Evolutionary conservation across 140 eudicot species (phyloP).

Genomic region (Eryngium alpinum): DNA sequence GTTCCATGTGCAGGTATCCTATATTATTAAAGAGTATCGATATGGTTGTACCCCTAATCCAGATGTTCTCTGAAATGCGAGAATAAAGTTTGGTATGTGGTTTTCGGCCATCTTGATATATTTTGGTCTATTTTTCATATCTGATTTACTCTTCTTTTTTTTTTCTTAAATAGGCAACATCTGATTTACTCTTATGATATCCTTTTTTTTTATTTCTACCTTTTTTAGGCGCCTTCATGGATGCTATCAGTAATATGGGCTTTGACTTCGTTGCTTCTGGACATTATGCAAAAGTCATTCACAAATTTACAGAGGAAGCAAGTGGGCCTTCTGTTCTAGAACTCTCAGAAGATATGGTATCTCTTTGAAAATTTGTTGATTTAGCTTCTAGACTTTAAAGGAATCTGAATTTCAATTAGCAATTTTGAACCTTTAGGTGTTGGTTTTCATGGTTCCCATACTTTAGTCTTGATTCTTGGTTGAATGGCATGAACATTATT

Average conservation of each 20-base stretch:
- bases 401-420: neutral
- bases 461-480: neutral
- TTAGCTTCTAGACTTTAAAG: slow-evolving; percentile 4
- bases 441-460: neutral
- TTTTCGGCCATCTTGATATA: slow-evolving; percentile 7
- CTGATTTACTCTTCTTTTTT: too few species aligned
- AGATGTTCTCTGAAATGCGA: slow-evolving; percentile 96
- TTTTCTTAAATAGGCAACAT: too few species aligned
- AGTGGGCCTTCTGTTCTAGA: slow-evolving; percentile 52
- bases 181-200: too few species aligned
- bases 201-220: neutral
- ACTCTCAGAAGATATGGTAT: slow-evolving; percentile 79
- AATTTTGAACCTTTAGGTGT: neutral
- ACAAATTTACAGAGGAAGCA: slow-evolving; percentile 31
- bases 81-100: slow-evolving; percentile 85
- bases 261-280: slow-evolving; percentile 94
- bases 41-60: slow-evolving; percentile 98
- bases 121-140: neutral
- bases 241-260: slow-evolving; percentile 68
- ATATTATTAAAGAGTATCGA: slow-evolving; percentile 76
- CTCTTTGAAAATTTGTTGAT: slow-evolving; percentile 4
- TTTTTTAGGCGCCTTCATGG: slow-evolving; percentile 77
- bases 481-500: neutral
- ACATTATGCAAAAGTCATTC: slow-evolving; percentile 89
- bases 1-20: slow-evolving; percentile 57